phyloP scores from a whole-genome alignment of 1,284 basidiomycete species.

The Tilletiaria anomala region DNA sequence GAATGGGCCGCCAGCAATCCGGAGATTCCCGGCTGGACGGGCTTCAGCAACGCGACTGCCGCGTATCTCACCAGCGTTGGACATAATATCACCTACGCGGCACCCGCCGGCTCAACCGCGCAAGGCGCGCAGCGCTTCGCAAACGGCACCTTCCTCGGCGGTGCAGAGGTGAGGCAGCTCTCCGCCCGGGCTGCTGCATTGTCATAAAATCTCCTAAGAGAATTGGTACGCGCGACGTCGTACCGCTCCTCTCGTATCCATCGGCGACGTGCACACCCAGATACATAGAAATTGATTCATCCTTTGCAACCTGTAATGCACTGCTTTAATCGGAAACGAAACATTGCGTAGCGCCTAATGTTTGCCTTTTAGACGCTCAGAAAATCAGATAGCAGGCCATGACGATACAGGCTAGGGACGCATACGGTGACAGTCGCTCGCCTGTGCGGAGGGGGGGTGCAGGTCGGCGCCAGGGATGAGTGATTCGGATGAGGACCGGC shows the following conservation, averaged over 20 bases:
- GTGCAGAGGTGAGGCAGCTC: constrained; percentile 24
- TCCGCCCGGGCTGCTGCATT: constrained; percentile 24
- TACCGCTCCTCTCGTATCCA: too few species aligned
- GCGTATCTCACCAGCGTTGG: constrained; percentile 28
- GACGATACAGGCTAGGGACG: constrained; percentile 32
- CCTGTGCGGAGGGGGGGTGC: constrained; percentile 10
- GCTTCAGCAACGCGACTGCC: constrained; percentile 40
- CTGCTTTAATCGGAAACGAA: too few species aligned
- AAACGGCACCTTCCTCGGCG: constrained; percentile 14
- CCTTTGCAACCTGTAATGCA: too few species aligned
- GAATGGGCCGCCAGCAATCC: constrained; percentile 22
- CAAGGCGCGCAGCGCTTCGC: constrained; percentile 20
- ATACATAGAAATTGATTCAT: too few species aligned
- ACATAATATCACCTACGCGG: constrained; percentile 34
- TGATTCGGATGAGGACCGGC: background rate
- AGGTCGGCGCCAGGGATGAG: background rate
- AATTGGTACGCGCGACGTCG: too few species aligned
- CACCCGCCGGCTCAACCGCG: constrained; percentile 20
- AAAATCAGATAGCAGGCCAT: constrained; percentile 33
- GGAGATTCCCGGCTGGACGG: constrained; percentile 23
- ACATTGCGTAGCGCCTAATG: too few species aligned
- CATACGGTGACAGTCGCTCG: constrained; percentile 36
- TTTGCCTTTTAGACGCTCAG: constrained; percentile 2
- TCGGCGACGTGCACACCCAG: too few species aligned
- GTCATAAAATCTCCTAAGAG: too few species aligned